Base-by-base conservation (phyloP, 2,329 filamentous ascomycete species). In the Aspergillus ochraceus region DNA sequence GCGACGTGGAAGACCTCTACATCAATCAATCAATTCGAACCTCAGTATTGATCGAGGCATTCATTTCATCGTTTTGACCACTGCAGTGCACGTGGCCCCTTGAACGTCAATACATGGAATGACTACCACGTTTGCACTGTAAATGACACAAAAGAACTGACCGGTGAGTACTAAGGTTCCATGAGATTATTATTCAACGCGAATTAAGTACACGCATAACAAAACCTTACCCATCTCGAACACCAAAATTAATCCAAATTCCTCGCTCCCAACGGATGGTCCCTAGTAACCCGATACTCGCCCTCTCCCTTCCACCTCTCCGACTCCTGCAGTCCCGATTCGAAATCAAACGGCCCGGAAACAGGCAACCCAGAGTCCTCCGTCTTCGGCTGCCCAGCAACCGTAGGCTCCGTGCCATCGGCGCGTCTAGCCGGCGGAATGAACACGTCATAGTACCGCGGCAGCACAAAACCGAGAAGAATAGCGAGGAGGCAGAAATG, bases 371-470 rank as follows among this genome's bases (percentile, higher is more conserved):
- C 32, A 30, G 54, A 9, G 20, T 39, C 52, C 19, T 59, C 39
- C 4, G n/a, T 26, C 17, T 50, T 49, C 3, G 52, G 26, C 52
- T 59, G 45, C 4, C 54, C 54, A 1, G 52, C 30, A 5, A 47
- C 26, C 12, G 47, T 59, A 12, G 8, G 36, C 22, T 59, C 46
- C 4, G 19, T 50, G 8, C 82, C 83, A 55, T 86, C 83, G 8
- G 71, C 70, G 0, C 77, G 73, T 1, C 84, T 77, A 2, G 75
- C 65, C 0, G 75, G 65, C 0, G 84, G 83, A 36, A 86, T 80
- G 36, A 86, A 79, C 4, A 79, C 70, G 63, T 84, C 77, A 63
- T 82, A 85, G 71, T 83, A 86, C 10, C 81, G 76, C 2, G 84
- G 84, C 30, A 84, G 68, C 5, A 85, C 71, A 46, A 84, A 78